phyloP scores from a whole-genome alignment of 139 green algal species.

The Pleodorina starrii region DNA sequence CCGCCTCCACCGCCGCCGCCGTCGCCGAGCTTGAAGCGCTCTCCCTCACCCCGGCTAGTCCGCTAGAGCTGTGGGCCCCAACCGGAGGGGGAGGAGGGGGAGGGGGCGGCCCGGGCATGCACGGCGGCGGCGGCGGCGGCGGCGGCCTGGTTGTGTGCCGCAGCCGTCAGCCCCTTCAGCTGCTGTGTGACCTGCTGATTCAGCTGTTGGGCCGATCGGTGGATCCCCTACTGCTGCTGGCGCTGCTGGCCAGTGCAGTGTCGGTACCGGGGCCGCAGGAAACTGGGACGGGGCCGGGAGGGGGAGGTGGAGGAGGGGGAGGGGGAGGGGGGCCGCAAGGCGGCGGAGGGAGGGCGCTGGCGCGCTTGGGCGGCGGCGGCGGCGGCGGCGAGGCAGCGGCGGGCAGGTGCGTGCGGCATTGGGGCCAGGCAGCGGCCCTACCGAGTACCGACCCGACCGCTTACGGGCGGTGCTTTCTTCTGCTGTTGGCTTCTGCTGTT shows the following conservation, averaged over 20 bases:
- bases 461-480: too few species aligned
- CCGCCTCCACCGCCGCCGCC: background rate
- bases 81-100: too few species aligned
- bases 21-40: background rate
- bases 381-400: background rate
- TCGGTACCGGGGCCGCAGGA: background rate
- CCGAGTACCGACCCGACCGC: too few species aligned
- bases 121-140: background rate
- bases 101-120: too few species aligned
- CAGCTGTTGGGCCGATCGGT: background rate
- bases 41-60: background rate
- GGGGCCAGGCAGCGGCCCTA: too few species aligned
- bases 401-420: background rate
- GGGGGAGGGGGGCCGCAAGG: background rate
- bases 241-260: conserved; percentile 11
- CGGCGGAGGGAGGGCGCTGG: background rate
- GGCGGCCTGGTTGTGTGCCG: background rate
- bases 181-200: conserved; percentile 13
- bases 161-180: conserved; percentile 16
- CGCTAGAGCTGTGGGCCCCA: conserved; percentile 2
- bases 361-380: background rate
- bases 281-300: background rate
- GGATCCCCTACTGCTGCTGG: conserved; percentile 1
- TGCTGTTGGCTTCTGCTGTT: too few species aligned
- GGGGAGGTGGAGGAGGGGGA: background rate